Base-by-base conservation (phyloP, 192 early-diverging fungal genomes). In the Coemansia sp. region DNA sequence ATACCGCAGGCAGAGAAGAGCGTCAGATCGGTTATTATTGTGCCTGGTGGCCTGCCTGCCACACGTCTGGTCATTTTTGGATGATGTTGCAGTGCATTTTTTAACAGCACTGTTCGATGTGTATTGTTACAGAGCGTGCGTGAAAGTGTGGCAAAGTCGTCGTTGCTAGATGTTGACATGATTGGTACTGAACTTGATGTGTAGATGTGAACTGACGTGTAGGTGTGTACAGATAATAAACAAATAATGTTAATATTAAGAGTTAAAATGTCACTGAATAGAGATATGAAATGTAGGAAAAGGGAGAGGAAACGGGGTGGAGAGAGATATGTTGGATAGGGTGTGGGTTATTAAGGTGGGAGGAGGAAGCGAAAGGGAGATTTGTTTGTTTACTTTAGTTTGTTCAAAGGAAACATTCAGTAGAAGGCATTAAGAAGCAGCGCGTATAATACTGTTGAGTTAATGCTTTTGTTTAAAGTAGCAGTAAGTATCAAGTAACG, bases 51-150 rank as follows among this genome's bases (percentile, higher is more conserved):
- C 6, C 44, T 40, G 11, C 64, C 12, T 17, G 40, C 57, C 15
- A 66, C 50, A 10, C 50, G 52, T 39, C 61, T 61, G 25, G 56
- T 37, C 17, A 65, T 42, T 23, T 57, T 46, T 21, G 64, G 44
- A n/a, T 63, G 67, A 51, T 52, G 63, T 50, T 77, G 74, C 34
- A 70, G 59, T 13, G 74, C 74, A 42, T 77, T 77, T 38, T 77
- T 77, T 45, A 77, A 33, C 11, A 77, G 53, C 7, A 71, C 74
- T 22, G 52, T 48, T 48, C 66, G 66, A 42, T 77, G 74, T 11
- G 74, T 57, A 10, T 47, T 77, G 61, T 49, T 51, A 55, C 68
- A 67, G 38, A 77, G 64, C 33, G 74, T 71, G 30, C 64, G 64
- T 19, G 73, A 45, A 6, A 76, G 46, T 12, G 64, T 57, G 39